Evolutionary conservation across 176 grass and related monocot genomes (phyloP).

Genomic region (Leersia perrieri): DNA sequence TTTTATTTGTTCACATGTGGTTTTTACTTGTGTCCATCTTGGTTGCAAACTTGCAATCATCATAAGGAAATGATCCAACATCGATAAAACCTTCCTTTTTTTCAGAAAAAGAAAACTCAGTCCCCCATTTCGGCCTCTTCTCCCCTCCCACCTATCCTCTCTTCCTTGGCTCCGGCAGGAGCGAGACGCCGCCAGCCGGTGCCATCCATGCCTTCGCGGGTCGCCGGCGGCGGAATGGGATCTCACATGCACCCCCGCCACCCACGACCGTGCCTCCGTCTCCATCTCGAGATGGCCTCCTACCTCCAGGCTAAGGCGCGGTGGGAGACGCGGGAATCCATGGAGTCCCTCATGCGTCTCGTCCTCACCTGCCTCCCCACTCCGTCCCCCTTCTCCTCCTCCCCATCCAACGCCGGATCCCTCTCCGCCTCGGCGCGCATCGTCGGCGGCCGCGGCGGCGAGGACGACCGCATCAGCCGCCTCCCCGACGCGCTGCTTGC

Average conservation of each 20-base stretch:
- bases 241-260: neutral
- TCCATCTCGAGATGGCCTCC: neutral
- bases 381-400: neutral
- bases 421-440: neutral
- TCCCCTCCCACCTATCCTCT: too few species aligned
- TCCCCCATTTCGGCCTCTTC: too few species aligned
- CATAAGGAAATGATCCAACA: too few species aligned
- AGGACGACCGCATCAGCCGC: conserved; percentile 37
- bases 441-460: neutral
- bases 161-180: neutral
- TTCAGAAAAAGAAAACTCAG: too few species aligned
- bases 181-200: too few species aligned
- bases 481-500: conserved; percentile 15
- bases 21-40: too few species aligned
- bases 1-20: too few species aligned
- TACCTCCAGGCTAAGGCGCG: neutral
- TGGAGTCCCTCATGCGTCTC: neutral
- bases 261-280: too few species aligned
- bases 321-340: neutral
- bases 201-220: neutral
- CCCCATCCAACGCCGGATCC: neutral
- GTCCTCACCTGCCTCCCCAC: conserved; percentile 7
- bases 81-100: too few species aligned
- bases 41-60: too few species aligned
- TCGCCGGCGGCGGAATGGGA: neutral